A percentile compares a stretch with the other conserved stretches of the same genome.
Conservation (phyloP, 306 rosid genomes). For the Pyrus betulifolia region DNA sequence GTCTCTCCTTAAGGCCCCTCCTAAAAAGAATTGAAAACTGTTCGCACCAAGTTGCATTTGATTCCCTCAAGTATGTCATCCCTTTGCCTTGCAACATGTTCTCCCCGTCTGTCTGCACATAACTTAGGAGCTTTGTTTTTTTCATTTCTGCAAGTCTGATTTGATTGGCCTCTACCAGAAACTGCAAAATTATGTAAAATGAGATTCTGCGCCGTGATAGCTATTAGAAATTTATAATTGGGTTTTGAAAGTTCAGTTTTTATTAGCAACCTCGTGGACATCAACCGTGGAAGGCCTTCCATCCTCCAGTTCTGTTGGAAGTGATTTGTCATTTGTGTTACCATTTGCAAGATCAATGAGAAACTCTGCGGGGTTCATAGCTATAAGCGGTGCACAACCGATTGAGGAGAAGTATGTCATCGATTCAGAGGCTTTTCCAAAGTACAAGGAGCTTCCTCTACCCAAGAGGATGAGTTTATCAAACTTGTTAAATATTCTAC, state of each 20-base stretch:
- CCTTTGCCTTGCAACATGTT: constrained; percentile 41
- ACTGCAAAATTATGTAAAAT: constrained; percentile 28
- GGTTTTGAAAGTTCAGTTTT: neutral
- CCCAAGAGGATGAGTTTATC: constrained; percentile 27
- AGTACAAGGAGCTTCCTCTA: constrained; percentile 19
- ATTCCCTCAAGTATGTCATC: constrained; percentile 31
- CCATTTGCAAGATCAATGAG: constrained; percentile 94
- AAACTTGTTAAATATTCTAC: constrained; percentile 46
- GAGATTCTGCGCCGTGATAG: neutral
- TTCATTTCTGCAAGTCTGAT: constrained; percentile 50
- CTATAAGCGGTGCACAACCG: constrained; percentile 75
- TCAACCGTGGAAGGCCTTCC: constrained; percentile 58
- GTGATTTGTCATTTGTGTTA: constrained; percentile 69
- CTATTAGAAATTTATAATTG: neutral
- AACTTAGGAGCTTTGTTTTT: constrained; percentile 56
- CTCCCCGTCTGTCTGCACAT: constrained; percentile 29
- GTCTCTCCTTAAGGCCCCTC: constrained; percentile 81
- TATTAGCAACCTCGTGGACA: neutral
- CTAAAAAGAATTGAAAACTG: constrained; percentile 61
- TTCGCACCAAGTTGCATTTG: constrained; percentile 83
- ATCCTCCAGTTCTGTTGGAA: constrained; percentile 79
- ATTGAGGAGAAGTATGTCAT: constrained; percentile 64
- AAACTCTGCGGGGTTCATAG: constrained; percentile 97
- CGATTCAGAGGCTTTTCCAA: constrained; percentile 17
- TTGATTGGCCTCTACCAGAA: constrained; percentile 73